Evolutionary conservation across 306 rosid genomes (phyloP).

Genomic region (Prinsepia uniflora): DNA sequence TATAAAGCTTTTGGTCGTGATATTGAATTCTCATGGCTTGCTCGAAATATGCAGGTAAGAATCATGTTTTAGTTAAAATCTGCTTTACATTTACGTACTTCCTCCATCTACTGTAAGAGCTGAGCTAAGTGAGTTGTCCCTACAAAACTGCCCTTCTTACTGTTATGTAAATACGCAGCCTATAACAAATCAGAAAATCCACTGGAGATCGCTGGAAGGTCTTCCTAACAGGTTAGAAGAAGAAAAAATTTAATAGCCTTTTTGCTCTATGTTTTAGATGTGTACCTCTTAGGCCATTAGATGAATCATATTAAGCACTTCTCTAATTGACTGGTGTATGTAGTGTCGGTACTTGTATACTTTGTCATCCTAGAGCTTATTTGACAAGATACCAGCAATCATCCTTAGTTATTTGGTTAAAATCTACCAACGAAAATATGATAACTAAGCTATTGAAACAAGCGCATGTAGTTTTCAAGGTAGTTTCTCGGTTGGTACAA

Average conservation of each 20-base stretch:
- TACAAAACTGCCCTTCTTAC: conserved; percentile 19
- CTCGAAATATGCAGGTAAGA: conserved; percentile 91
- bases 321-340: background rate
- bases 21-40: conserved; percentile 88
- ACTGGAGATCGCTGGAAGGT: conserved; percentile 95
- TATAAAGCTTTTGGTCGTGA: conserved; percentile 81
- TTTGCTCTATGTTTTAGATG: conserved; percentile 8
- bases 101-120: background rate
- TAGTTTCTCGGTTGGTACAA: background rate
- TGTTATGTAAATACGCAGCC: conserved; percentile 59
- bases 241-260: conserved; percentile 10
- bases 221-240: conserved; percentile 79
- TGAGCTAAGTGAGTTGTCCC: background rate
- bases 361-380: background rate
- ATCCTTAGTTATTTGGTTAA: background rate
- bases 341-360: background rate
- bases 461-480: background rate
- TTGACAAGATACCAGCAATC: background rate
- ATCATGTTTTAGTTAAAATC: conserved; percentile 9
- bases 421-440: background rate
- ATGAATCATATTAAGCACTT: background rate
- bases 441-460: background rate
- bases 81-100: background rate
- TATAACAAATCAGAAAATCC: conserved; percentile 84
- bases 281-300: background rate